Base-by-base conservation (phyloP, 2,329 filamentous ascomycete genomes). In the Rhynchosporium graminicola region DNA sequence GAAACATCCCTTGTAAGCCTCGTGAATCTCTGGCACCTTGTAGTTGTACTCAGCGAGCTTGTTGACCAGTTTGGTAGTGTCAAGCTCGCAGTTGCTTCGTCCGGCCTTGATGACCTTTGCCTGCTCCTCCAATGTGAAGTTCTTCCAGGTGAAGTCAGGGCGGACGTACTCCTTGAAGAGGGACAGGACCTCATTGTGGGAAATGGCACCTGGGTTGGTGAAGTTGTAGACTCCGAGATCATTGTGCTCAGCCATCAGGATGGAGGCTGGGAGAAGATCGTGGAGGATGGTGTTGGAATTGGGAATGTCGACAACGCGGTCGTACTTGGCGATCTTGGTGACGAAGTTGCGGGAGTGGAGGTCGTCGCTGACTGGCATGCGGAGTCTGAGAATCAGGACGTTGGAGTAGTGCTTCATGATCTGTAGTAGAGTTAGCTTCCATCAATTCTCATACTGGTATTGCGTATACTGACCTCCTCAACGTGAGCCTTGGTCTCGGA, bases 291-390 rank as follows among this genome's bases (percentile, higher is more conserved):
- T 86, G 77, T 88, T 87, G 75, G 84, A 87, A 76, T 89, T 89
- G 64, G 85, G 86, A 55, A 89, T 84, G 73, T 89, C 81, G 67
- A 89, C 85, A 43, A 90, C 84, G 55, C 80, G 80, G 59, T 86
- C 82, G 75, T 89, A 90, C 70, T 82, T 80, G 68, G 80, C 76
- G 69, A 89, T 88, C 77, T 89, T 89, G 75, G 86, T 88, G 69
- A 89, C 85, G 70, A 89, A 89, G 76, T 83, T 88, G 72, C 86
- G 83, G 20, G 82, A 75, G 74, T 89, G 82, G 42, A 89, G 78
- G 76, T 89, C 85, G 71, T 88, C 85, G 69, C 83, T 86, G 64
- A 89, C 85, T 46, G 87, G 86, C 86, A 89, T 89, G 68, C 87
- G 85, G 60, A 89, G 79, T 56, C 87, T 83, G 62, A 89, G 82